A percentile compares a stretch with the other conserved stretches of the same genome.
phyloP scores from a whole-genome alignment of 192 early-diverging fungal species.

The Phycomyces blakesleeanus region DNA sequence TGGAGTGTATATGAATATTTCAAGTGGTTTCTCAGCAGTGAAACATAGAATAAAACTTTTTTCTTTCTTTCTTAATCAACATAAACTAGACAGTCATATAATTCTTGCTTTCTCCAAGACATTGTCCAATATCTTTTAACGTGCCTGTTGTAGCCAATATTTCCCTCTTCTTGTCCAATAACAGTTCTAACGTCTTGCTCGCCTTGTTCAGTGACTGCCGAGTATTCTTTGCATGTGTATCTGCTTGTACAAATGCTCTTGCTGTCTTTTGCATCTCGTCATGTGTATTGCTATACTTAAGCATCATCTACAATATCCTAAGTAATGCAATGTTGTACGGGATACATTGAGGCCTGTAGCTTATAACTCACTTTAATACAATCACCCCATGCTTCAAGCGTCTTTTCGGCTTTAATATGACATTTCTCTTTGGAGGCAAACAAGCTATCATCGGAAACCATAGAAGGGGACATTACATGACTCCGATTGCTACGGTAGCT shows the following conservation, averaged over 20 bases:
- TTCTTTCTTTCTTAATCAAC: background rate
- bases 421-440: slow-evolving; percentile 8
- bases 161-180: slow-evolving; percentile 1
- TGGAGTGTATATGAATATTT: slow-evolving; percentile 83
- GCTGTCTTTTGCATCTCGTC: slow-evolving; percentile 7
- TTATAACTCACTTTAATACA: slow-evolving; percentile 1
- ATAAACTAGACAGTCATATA: background rate
- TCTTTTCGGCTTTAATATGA: background rate
- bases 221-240: slow-evolving; percentile 4
- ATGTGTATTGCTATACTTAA: background rate
- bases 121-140: background rate
- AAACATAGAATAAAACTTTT: background rate
- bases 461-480: background rate
- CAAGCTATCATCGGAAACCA: background rate
- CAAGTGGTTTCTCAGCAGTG: slow-evolving; percentile 51
- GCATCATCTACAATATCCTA: background rate
- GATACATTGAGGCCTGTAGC: background rate
- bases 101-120: too few species aligned
- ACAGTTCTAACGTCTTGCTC: slow-evolving; percentile 2
- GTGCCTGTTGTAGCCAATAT: background rate
- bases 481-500: background rate
- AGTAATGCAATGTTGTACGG: background rate
- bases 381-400: slow-evolving; percentile 7
- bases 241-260: slow-evolving; percentile 9
- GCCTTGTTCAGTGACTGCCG: slow-evolving; percentile 8